A percentile compares a stretch with the other conserved stretches of the same genome.
phyloP scores from a whole-genome alignment of 2,329 filamentous ascomycete genomes.

The Huntiella moniliformis region DNA sequence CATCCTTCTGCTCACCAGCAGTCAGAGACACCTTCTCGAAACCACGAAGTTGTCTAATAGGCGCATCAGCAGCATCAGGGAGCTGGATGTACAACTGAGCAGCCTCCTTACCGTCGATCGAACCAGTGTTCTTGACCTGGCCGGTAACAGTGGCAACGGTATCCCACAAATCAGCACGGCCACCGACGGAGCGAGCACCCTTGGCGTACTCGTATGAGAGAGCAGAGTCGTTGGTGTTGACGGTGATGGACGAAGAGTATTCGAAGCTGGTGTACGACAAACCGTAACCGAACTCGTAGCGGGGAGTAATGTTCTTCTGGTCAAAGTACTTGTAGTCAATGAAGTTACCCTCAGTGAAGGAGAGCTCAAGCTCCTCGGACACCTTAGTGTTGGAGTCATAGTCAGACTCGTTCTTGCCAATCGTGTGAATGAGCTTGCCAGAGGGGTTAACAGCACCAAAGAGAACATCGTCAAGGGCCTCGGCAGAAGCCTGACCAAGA shows the following conservation, averaged over 20 bases:
- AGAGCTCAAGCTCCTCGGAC: conserved; percentile 32
- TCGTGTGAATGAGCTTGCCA: conserved; percentile 42
- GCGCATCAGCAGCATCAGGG: conserved; percentile 30
- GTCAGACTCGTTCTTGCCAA: conserved; percentile 35
- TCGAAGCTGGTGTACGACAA: conserved; percentile 36
- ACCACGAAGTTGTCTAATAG: conserved; percentile 40
- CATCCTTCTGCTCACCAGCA: conserved; percentile 24
- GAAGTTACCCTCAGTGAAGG: conserved; percentile 32
- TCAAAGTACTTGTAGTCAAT: conserved; percentile 39
- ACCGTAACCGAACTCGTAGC: conserved; percentile 38
- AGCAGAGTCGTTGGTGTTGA: conserved; percentile 17
- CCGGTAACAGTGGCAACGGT: conserved; percentile 28
- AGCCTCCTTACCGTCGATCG: conserved; percentile 28
- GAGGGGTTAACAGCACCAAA: conserved; percentile 39
- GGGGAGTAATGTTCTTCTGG: conserved; percentile 25
- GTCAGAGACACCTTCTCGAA: conserved; percentile 41
- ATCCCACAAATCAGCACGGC: conserved; percentile 35
- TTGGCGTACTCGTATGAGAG: conserved; percentile 20
- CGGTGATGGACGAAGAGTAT: conserved; percentile 26
- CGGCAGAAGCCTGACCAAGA: conserved; percentile 43
- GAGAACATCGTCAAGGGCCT: conserved; percentile 33
- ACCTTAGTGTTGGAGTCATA: conserved; percentile 33
- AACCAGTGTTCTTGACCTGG: conserved; percentile 32
- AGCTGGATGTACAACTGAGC: conserved; percentile 36
- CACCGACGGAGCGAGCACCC: conserved; percentile 24